These are phyloP conservation scores for Nannizziopsis barbatae DNA, from an alignment of 2,329 filamentous ascomycete species.

Conservation along the genomic window DNA sequence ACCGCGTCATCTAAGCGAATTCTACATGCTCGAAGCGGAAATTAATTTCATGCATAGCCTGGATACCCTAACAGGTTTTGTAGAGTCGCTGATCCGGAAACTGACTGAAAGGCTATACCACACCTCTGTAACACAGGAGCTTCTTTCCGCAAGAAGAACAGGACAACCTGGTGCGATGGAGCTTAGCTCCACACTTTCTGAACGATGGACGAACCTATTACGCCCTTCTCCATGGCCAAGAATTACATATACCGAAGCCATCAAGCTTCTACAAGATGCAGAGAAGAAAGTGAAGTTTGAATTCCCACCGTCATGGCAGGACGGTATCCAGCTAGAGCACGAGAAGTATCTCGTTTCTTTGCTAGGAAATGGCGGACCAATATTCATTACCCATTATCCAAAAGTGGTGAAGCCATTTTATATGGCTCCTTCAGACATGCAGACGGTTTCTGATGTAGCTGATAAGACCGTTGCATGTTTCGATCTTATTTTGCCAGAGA, in stretches of 20 bases:
- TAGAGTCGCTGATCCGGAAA: conserved; percentile 63
- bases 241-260: conserved; percentile 70
- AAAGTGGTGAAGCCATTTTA: conserved; percentile 84
- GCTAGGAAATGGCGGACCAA: conserved; percentile 53
- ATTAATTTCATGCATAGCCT: conserved; percentile 65
- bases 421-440: conserved; percentile 49
- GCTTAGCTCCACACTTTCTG: conserved; percentile 40
- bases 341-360: conserved; percentile 71
- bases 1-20: conserved; percentile 85
- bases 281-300: conserved; percentile 48
- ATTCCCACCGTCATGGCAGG: conserved; percentile 57
- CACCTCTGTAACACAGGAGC: conserved; percentile 44
- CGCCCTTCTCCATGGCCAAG: conserved; percentile 54
- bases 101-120: conserved; percentile 41
- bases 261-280: conserved; percentile 54
- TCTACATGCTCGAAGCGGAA: conserved; percentile 97
- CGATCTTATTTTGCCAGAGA: conserved; percentile 73
- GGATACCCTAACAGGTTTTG: conserved; percentile 61
- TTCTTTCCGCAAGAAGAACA: conserved; percentile 39
- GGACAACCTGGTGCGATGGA: conserved; percentile 34
- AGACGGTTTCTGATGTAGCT: conserved; percentile 11
- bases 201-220: conserved; percentile 62
- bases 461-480: conserved; percentile 69
- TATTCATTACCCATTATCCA: conserved; percentile 95
- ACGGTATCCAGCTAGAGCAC: conserved; percentile 77